Evolutionary conservation across 148 eudicot species (phyloP).

Genomic region (Nepenthes gracilis): DNA sequence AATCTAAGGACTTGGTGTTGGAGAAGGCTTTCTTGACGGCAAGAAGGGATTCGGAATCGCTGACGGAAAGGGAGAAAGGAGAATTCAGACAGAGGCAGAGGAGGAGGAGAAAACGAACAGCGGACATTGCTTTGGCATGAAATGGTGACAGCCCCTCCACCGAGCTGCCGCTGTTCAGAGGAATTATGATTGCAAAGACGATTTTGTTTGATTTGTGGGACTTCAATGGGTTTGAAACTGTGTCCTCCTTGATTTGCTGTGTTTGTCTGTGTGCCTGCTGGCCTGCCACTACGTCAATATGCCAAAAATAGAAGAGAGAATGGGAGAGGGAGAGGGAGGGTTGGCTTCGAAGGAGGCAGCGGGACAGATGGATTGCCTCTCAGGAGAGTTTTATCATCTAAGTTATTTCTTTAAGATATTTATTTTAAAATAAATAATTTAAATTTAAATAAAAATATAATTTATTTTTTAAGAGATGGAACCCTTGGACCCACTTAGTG

Average conservation of each 20-base stretch:
- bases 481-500: too few relatives aligned
- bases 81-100: constrained; percentile 5
- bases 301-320: neutral
- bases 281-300: neutral
- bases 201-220: neutral
- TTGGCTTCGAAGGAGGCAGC: too few relatives aligned
- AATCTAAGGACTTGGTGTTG: constrained; percentile 11
- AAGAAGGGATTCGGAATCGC: constrained; percentile 28
- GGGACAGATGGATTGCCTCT: too few relatives aligned
- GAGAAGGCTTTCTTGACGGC: constrained; percentile 28
- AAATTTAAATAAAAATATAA: too few relatives aligned
- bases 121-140: constrained; percentile 24
- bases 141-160: neutral
- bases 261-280: neutral
- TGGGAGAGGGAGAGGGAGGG: neutral
- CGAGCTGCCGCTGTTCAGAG: constrained; percentile 2
- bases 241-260: neutral
- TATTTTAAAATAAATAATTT: too few relatives aligned
- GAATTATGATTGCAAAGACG: neutral
- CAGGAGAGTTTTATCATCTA: too few relatives aligned
- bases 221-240: neutral
- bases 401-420: too few relatives aligned
- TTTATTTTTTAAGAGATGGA: too few relatives aligned
- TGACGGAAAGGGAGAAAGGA: neutral
- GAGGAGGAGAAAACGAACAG: constrained; percentile 26